Percentiles rank a stretch among this genome's conserved stretches.
phyloP scores from a whole-genome alignment of 2,329 filamentous ascomycete species.

The Fusarium nurragi region DNA sequence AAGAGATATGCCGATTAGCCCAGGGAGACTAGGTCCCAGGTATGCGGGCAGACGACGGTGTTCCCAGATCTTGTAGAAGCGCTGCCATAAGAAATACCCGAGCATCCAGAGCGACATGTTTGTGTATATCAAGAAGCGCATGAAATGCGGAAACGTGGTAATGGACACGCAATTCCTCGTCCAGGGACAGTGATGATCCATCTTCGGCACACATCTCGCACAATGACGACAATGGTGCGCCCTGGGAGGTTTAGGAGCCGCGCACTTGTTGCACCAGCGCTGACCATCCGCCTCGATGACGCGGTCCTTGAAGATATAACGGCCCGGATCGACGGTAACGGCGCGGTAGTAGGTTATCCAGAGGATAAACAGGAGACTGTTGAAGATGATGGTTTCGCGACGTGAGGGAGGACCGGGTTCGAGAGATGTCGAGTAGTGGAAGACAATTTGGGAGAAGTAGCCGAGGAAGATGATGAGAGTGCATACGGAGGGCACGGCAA shows the following conservation, averaged over 20 bases:
- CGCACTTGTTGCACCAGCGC: slow-evolving; percentile 80
- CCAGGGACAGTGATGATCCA: slow-evolving; percentile 92
- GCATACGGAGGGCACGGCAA: slow-evolving; percentile 76
- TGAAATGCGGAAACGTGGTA: slow-evolving; percentile 82
- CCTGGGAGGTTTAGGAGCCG: slow-evolving; percentile 76
- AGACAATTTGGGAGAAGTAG: slow-evolving; percentile 77
- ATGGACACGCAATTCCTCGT: slow-evolving; percentile 84
- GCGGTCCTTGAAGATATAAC: slow-evolving; percentile 57
- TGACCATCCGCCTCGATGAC: slow-evolving; percentile 48
- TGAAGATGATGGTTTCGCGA: slow-evolving; percentile 70
- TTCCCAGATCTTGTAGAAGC: slow-evolving; percentile 69
- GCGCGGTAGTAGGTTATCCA: slow-evolving; percentile 75
- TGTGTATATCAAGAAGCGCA: slow-evolving; percentile 79
- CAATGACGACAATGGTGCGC: slow-evolving; percentile 86
- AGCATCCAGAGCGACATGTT: slow-evolving; percentile 72
- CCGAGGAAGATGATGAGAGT: slow-evolving; percentile 73
- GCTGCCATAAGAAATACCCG: slow-evolving; percentile 66
- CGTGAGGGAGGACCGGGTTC: slow-evolving; percentile 67
- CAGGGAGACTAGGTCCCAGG: slow-evolving; percentile 71
- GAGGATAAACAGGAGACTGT: slow-evolving; percentile 69
- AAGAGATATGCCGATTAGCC: slow-evolving; percentile 69
- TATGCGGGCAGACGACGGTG: slow-evolving; percentile 76
- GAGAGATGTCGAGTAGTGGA: slow-evolving; percentile 63
- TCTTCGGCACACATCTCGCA: slow-evolving; percentile 77
- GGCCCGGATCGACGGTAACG: slow-evolving; percentile 67